Evolutionary conservation across 345 rosid genomes (phyloP), one percentile per base, ranked within the genome.

Genomic region (Boechera divaricarpa): DNA sequence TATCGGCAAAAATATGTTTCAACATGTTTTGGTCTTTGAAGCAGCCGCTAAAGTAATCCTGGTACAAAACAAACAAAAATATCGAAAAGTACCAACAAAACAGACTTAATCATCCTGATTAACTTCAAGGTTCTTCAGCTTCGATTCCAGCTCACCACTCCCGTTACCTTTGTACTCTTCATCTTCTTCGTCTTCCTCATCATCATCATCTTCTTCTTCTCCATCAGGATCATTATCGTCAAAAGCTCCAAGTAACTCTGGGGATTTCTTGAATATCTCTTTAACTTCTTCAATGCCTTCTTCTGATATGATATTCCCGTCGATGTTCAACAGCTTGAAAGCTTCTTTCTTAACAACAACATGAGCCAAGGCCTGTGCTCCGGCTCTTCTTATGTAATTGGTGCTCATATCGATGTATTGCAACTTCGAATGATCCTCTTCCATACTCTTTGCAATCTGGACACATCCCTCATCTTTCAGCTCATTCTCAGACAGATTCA

Each of bases 161-260:
- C 78, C 92, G 33, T 81, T 76, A 15, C 21, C 83, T 44, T 80
- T 87, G 13, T 57, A 82, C 66, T 80, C 88, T 44, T 76, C 90
- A 13, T 85, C 86, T 64, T 80, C 90, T 9, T 79, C 87, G 7
- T 82, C 87, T 32, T 69, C 83, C 53, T 94, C 93, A 26, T 81
- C 86, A 26, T 81, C 86, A 28, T 78, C 89, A 1, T 83, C 85
- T 18, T 81, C 90, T 58, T 83, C 89, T 29, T 70, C 84, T 81
- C 95, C 97, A 59, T 90, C 93, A 26, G 98, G 93, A 80, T 90
- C 89, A 74, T 92, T 94, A 76, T 94, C 98, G 36, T 90, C 97
- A 48, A 92, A 83, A 32, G 87, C 58, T 24, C 87, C 97, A 69
- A 89, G 97, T 84, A 80, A 69, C 33, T 77, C 84, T 4, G 96